Percentiles rank a stretch among this genome's conserved stretches.
phyloP scores from a whole-genome alignment of 768 basidiomycete species.

The Brasilioporus rufonigricans region DNA sequence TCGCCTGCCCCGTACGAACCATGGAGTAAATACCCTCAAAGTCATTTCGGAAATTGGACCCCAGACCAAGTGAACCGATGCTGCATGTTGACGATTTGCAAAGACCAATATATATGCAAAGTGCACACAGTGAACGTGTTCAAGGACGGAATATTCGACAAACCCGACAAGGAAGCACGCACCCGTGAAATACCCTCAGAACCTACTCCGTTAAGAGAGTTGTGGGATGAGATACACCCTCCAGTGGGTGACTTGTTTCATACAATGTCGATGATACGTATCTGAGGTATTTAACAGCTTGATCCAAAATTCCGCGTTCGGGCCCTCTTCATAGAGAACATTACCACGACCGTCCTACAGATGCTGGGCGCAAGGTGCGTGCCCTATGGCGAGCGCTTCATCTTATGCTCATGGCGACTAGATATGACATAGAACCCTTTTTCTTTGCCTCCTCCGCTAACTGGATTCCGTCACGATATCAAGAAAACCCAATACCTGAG shows the following conservation, averaged over 20 bases:
- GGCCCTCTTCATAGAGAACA: no score
- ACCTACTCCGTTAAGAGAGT: not conserved
- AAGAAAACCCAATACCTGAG: no score
- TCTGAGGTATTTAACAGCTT: slow-evolving; percentile 14
- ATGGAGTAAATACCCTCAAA: slow-evolving; percentile 47
- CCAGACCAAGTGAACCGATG: slow-evolving; percentile 38
- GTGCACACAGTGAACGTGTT: slow-evolving; percentile 25
- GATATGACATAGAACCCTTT: no score
- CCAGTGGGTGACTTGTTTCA: slow-evolving; percentile 19
- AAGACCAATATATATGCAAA: slow-evolving; percentile 7
- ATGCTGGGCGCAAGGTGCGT: slow-evolving; percentile 39
- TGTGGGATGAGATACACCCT: slow-evolving; percentile 30
- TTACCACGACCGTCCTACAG: slow-evolving; percentile 31
- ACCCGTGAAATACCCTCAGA: slow-evolving; percentile 19
- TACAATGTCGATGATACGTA: not conserved
- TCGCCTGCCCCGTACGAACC: not conserved
- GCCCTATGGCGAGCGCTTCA: not conserved
- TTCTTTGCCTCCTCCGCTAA: no score
- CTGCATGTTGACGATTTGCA: slow-evolving; percentile 30
- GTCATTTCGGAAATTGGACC: slow-evolving; percentile 57
- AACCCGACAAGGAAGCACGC: not conserved
- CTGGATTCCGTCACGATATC: no score
- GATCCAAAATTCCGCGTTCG: slow-evolving; percentile 23
- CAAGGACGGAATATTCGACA: slow-evolving; percentile 16
- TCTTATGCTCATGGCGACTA: slow-evolving; percentile 12